Evolutionary conservation across 2,329 filamentous ascomycete genomes (phyloP), one percentile per base, ranked within the genome.

Genomic region (Cadophora sp.): DNA sequence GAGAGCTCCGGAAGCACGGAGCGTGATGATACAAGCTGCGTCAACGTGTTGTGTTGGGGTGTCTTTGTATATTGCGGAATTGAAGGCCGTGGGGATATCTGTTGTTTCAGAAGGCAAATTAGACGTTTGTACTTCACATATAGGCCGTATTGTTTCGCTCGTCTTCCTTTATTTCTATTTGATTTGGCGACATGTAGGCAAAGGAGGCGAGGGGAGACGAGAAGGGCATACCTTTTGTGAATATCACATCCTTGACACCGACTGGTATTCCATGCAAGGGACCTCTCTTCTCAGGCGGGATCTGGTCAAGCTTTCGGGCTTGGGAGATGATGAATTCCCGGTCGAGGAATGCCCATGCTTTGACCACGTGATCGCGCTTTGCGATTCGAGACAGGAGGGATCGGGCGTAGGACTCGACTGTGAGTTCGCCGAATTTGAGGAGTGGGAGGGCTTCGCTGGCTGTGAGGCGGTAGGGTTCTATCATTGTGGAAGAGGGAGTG

Each of bases 241-340:
- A 81, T 69, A 89, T 85, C 2, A 89, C 80, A 78, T 89, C 87
- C 73, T 89, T 89, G 13, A 89, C 80, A 0, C 80, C 87, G n/a
- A 89, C 77, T 0, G 84, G 81, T 7, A 89, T 74, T 0, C 87
- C 87, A 71, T 89, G 86, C 0, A 89, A 75, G 0, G 83, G 84
- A 0, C 87, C 86, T 64, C 87, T 79, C 64, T 84, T 70, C 1
- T 80, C 78, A 0, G 69, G 51, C 0, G 85, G 83, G 1, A 88
- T 69, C 27, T 77, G 68, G 71, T 89, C 87, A 0, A 89, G 80
- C 13, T 75, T 75, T 51, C 76, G 79, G 0, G 87, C 87, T 65
- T 84, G 81, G 18, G 78, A 72, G 1, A 88, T 76, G 2, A 88
- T 81, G n/a, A 79, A 74, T 0, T 80, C 77, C 0, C 78, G 79